Conservation (phyloP, 371 early-diverging fungal genomes). For the Apophysomyces ossiformis region DNA sequence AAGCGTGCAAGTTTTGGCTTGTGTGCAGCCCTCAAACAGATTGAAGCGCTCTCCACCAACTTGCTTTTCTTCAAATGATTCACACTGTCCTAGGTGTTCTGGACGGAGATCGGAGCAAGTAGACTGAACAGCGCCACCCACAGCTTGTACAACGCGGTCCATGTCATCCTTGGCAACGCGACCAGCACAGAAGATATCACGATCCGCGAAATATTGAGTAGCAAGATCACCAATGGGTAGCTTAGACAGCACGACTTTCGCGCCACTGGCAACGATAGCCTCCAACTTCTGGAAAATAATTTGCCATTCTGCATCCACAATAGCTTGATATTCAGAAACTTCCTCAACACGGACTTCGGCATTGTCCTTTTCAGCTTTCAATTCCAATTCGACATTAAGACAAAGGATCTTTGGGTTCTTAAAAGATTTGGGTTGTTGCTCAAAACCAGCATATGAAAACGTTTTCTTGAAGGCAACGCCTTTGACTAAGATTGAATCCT, state of each 20-base stretch:
- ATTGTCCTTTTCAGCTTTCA: slow-evolving; percentile 99
- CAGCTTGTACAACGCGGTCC: slow-evolving; percentile 93
- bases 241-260: slow-evolving; percentile 99
- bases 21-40: slow-evolving; percentile 91
- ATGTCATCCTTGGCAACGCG: slow-evolving; percentile 96
- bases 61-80: slow-evolving; percentile 96
- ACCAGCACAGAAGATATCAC: slow-evolving; percentile 99
- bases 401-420: slow-evolving; percentile 93
- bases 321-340: slow-evolving; percentile 98
- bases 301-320: slow-evolving; percentile 99
- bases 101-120: slow-evolving; percentile 85
- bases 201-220: slow-evolving; percentile 99
- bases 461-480: slow-evolving; percentile 99
- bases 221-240: slow-evolving; percentile 99
- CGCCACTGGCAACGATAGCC: slow-evolving; percentile 96
- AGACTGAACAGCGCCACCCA: slow-evolving; percentile 95
- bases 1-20: slow-evolving; percentile 96
- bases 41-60: slow-evolving; percentile 99
- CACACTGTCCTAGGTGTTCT: slow-evolving; percentile 91
- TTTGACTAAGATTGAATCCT: slow-evolving; percentile 95
- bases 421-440: slow-evolving; percentile 99
- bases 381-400: slow-evolving; percentile 98
- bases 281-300: slow-evolving; percentile 99
- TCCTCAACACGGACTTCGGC: slow-evolving; percentile 99
- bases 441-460: slow-evolving; percentile 99